These are phyloP conservation scores for Zygosaccharomyces bailii DNA, from an alignment of 805 yeast genomes.

Conservation along the genomic window DNA sequence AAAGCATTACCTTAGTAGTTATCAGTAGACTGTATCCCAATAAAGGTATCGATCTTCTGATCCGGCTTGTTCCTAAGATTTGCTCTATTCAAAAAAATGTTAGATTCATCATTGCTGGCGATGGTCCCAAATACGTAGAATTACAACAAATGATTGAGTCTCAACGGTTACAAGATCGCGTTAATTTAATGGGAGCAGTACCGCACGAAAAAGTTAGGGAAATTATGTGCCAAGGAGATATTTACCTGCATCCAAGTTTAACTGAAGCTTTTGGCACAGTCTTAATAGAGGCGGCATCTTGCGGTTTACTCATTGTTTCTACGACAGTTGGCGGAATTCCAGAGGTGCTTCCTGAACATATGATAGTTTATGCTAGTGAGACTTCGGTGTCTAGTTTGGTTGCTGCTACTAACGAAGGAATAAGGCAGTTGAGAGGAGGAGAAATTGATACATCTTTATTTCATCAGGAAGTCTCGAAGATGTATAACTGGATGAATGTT, in stretches of 20 bases:
- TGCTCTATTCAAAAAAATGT: conserved; percentile 63
- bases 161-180: conserved; percentile 80
- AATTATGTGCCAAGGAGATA: conserved; percentile 90
- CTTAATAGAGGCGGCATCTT: conserved; percentile 93
- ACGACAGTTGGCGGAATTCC: conserved; percentile 98
- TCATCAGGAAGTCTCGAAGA: conserved; percentile 68
- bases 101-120: conserved; percentile 86
- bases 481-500: conserved; percentile 92
- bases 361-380: conserved; percentile 90
- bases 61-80: conserved; percentile 79
- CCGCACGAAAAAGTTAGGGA: conserved; percentile 91
- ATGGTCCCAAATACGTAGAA: conserved; percentile 93
- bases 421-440: conserved; percentile 52
- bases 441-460: conserved; percentile 68
- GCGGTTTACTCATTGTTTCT: conserved; percentile 89
- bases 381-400: conserved; percentile 75
- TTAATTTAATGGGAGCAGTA: conserved; percentile 78
- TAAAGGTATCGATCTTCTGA: conserved; percentile 88
- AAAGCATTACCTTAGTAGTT: conserved; percentile 76
- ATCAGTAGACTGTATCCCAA: conserved; percentile 92
- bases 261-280: conserved; percentile 99
- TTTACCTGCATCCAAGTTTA: conserved; percentile 86
- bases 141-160: conserved; percentile 93
- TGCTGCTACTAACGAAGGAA: conserved; percentile 68
- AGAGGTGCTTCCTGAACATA: conserved; percentile 86